Evolutionary conservation across 148 eudicot genomes (phyloP).

Genomic region (Rhododendron molle): DNA sequence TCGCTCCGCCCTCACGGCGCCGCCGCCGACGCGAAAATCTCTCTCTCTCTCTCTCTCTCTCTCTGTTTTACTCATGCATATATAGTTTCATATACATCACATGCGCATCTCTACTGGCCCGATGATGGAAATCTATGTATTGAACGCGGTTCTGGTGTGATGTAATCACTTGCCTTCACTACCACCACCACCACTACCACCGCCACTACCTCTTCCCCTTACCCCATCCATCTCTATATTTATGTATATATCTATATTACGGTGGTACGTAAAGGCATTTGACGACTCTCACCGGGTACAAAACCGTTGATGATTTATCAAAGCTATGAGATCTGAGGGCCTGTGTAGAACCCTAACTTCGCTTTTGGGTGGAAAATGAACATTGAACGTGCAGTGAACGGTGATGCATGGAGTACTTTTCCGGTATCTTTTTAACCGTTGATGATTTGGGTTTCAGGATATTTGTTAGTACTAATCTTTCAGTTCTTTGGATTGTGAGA

Average conservation of each 20-base stretch:
- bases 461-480: no score
- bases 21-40: neutral
- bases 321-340: slow-evolving; percentile 18
- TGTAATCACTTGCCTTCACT: neutral
- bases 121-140: slow-evolving; percentile 9
- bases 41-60: neutral
- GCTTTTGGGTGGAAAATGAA: neutral
- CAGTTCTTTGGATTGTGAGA: no score
- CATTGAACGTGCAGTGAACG: no score
- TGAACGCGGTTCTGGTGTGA: slow-evolving; percentile 1
- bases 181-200: neutral
- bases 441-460: no score
- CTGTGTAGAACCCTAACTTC: neutral
- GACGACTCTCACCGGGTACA: neutral
- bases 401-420: no score
- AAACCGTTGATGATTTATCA: slow-evolving; percentile 6
- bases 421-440: no score
- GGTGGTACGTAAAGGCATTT: neutral
- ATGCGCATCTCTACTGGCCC: neutral
- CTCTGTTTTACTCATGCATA: neutral
- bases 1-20: neutral
- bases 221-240: neutral
- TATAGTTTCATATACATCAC: neutral
- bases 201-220: neutral
- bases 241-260: neutral